Percentiles rank a stretch among this genome's conserved stretches.
Conservation (phyloP, 176 grass and related monocot species). For the Oryza glaberrima region DNA sequence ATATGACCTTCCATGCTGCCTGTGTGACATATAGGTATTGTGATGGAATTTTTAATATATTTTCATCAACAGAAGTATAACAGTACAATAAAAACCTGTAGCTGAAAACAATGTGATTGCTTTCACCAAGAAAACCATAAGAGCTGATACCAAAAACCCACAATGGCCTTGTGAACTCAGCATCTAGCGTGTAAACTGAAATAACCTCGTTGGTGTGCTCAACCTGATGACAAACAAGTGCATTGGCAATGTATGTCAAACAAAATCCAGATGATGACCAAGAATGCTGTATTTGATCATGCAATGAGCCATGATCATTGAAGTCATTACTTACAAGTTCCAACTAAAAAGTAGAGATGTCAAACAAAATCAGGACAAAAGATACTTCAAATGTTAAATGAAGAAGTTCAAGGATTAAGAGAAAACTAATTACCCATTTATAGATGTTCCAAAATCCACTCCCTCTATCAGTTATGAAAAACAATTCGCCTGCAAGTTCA, state of each 20-base stretch:
- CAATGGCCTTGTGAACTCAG: conserved; percentile 84
- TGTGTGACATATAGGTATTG: conserved; percentile 44
- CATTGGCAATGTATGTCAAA: conserved; percentile 28
- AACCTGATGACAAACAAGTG: conserved; percentile 52
- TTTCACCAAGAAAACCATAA: conserved; percentile 78
- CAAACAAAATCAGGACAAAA: conserved; percentile 25
- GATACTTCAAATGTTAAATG: neutral
- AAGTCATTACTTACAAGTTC: conserved; percentile 24
- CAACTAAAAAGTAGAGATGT: neutral
- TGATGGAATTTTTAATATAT: conserved; percentile 12
- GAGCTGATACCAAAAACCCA: conserved; percentile 95
- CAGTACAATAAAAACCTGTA: conserved; percentile 77
- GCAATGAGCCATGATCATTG: neutral
- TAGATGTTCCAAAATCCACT: conserved; percentile 96
- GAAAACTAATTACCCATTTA: conserved; percentile 76
- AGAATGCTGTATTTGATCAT: conserved; percentile 7
- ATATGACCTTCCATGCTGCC: conserved; percentile 82
- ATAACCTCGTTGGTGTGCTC: conserved; percentile 77
- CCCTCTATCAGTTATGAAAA: conserved; percentile 84
- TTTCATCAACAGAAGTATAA: conserved; percentile 31
- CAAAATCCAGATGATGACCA: neutral
- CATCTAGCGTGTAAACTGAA: conserved; percentile 70
- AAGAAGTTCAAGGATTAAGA: conserved; percentile 6
- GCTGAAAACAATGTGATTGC: conserved; percentile 73
- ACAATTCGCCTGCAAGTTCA: conserved; percentile 78